A percentile compares a stretch with the other conserved stretches of the same genome.
These are phyloP conservation scores for Galium porrigens DNA, from an alignment of 305 asterid species.

Conservation along the genomic window DNA sequence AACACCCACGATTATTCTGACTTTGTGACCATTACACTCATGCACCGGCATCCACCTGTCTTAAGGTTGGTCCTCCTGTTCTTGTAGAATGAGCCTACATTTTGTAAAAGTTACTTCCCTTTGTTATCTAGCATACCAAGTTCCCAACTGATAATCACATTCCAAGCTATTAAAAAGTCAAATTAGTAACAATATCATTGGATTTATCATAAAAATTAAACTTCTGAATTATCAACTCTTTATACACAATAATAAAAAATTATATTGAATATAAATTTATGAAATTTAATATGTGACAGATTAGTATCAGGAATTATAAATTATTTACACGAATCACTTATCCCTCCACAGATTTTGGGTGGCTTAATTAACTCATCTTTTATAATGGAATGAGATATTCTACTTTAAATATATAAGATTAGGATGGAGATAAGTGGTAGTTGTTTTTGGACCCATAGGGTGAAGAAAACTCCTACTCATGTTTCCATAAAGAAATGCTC, in stretches of 20 bases:
- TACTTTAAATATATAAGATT: background rate
- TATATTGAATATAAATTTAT: too few species aligned
- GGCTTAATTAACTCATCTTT: background rate
- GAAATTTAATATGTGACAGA: too few species aligned
- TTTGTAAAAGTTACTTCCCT: background rate
- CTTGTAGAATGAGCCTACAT: background rate
- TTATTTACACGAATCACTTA: too few species aligned
- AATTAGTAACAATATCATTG: too few species aligned
- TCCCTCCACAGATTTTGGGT: background rate
- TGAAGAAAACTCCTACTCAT: background rate
- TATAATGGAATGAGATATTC: background rate
- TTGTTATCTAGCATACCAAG: too few species aligned
- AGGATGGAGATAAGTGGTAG: conserved; percentile 16
- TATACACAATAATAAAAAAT: too few species aligned
- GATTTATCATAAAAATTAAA: too few species aligned
- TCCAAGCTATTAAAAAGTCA: too few species aligned
- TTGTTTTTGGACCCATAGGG: conserved; percentile 18
- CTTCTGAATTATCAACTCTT: too few species aligned
- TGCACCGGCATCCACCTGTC: background rate
- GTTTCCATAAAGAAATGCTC: background rate
- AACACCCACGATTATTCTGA: background rate
- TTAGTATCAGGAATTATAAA: too few species aligned
- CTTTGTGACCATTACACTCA: background rate
- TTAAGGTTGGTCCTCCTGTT: background rate
- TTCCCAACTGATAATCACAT: too few species aligned